A percentile compares a stretch with the other conserved stretches of the same genome.
phyloP scores from a whole-genome alignment of 441 rosid species.

The Gossypium aridum region DNA sequence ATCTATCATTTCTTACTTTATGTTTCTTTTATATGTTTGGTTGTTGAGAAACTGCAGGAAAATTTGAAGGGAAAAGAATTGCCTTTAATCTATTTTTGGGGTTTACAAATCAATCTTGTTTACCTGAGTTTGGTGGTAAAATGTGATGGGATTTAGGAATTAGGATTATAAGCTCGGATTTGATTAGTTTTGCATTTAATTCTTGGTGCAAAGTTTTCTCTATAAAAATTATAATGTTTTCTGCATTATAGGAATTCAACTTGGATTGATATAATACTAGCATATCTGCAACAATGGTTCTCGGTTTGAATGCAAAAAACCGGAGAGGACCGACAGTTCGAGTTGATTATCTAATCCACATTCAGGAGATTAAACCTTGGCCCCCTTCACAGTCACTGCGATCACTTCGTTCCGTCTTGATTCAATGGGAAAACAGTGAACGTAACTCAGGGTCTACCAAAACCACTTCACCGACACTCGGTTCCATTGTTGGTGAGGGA shows the following conservation, averaged over 20 bases:
- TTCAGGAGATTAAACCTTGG: conserved; percentile 94
- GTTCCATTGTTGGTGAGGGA: conserved; percentile 75
- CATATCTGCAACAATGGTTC: conserved; percentile 42
- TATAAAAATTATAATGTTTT: conserved; percentile 2
- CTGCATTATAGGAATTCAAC: conserved; percentile 13
- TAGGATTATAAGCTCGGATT: not conserved
- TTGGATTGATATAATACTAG: conserved; percentile 12
- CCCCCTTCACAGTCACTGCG: conserved; percentile 93
- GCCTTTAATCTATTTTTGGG: not conserved
- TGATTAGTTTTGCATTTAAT: not conserved
- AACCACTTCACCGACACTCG: conserved; percentile 59
- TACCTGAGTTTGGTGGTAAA: not conserved
- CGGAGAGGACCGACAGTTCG: conserved; percentile 47
- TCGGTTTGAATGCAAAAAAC: conserved; percentile 55
- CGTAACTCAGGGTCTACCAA: conserved; percentile 66
- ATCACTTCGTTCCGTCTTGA: conserved; percentile 73
- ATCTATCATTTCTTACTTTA: not conserved
- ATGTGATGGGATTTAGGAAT: not conserved
- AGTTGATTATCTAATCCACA: conserved; percentile 57
- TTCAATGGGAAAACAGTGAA: conserved; percentile 92
- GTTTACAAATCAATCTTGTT: not conserved
- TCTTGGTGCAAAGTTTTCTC: not conserved
- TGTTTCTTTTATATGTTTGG: not conserved
- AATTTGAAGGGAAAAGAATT: not conserved
- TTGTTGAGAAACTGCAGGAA: conserved; percentile 1